These are phyloP conservation scores for Prunus mira DNA, from an alignment of 306 rosid species.

Conservation along the genomic window DNA sequence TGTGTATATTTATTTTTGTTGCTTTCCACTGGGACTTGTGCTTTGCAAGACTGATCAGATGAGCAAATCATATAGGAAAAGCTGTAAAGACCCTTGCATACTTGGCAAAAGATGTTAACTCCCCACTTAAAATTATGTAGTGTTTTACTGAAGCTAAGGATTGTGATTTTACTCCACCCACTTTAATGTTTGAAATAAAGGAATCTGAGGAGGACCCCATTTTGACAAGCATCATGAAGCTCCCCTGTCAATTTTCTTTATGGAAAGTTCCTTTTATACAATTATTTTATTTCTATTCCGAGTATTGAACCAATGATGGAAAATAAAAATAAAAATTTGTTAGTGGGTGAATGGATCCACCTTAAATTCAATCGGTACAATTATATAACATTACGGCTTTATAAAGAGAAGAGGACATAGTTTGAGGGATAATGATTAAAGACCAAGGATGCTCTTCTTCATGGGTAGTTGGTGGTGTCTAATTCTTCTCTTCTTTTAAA, in stretches of 20 bases:
- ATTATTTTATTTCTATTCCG: background rate
- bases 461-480: conserved; percentile 32
- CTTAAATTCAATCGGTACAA: conserved; percentile 26
- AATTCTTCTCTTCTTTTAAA: conserved; percentile 4
- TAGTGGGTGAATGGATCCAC: conserved; percentile 29
- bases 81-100: background rate
- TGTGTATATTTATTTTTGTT: background rate
- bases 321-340: background rate
- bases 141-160: background rate
- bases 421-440: conserved; percentile 42
- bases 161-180: background rate
- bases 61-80: background rate
- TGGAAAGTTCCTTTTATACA: background rate
- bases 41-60: background rate
- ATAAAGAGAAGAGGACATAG: conserved; percentile 23
- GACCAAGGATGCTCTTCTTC: conserved; percentile 17
- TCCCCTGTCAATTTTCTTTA: background rate
- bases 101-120: background rate
- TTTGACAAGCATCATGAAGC: background rate
- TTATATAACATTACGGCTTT: conserved; percentile 20
- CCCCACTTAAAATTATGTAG: background rate
- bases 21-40: background rate
- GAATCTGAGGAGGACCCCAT: conserved; percentile 9
- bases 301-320: conserved; percentile 26
- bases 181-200: background rate